Conservation (phyloP, 2,329 filamentous ascomycete genomes). For the Aspergillus spinulosporus region DNA sequence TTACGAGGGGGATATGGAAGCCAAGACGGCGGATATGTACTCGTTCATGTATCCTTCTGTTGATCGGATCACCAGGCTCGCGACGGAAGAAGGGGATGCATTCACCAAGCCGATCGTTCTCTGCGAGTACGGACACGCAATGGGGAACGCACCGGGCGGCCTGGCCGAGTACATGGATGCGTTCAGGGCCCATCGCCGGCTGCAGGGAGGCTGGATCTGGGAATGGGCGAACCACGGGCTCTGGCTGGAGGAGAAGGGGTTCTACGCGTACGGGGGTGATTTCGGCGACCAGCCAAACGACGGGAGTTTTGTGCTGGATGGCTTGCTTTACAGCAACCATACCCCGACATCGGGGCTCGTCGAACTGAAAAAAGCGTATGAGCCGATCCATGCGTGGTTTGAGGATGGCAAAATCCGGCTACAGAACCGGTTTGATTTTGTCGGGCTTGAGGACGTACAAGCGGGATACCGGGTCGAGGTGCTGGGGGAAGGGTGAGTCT, state of each 20-base stretch:
- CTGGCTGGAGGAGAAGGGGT: slow-evolving; percentile 42
- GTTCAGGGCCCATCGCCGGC: slow-evolving; percentile 60
- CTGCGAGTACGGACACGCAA: slow-evolving; percentile 61
- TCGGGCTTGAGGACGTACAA: slow-evolving; percentile 30
- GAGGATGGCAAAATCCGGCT: slow-evolving; percentile 43
- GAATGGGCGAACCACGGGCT: slow-evolving; percentile 66
- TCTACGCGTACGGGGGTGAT: slow-evolving; percentile 63
- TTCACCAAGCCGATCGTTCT: slow-evolving; percentile 29
- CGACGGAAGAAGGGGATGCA: slow-evolving; percentile 45
- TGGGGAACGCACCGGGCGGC: slow-evolving; percentile 73
- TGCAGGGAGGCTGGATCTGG: slow-evolving; percentile 69
- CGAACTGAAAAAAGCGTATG: slow-evolving; percentile 59
- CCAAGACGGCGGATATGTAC: slow-evolving; percentile 64
- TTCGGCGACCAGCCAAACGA: slow-evolving; percentile 64
- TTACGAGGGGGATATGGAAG: slow-evolving; percentile 65
- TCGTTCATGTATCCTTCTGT: slow-evolving; percentile 66
- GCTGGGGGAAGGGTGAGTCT: slow-evolving; percentile 34
- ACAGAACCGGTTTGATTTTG: slow-evolving; percentile 55
- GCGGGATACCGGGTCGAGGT: slow-evolving; percentile 3
- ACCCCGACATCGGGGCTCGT: slow-evolving; percentile 57
- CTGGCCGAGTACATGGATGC: slow-evolving; percentile 67
- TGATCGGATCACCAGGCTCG: slow-evolving; percentile 51
- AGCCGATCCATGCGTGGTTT: slow-evolving; percentile 52
- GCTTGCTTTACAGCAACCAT: slow-evolving; percentile 53
- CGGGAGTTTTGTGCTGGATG: slow-evolving; percentile 64